Base-by-base conservation (phyloP, 805 yeast species). In the Kuraishia capsulata region DNA sequence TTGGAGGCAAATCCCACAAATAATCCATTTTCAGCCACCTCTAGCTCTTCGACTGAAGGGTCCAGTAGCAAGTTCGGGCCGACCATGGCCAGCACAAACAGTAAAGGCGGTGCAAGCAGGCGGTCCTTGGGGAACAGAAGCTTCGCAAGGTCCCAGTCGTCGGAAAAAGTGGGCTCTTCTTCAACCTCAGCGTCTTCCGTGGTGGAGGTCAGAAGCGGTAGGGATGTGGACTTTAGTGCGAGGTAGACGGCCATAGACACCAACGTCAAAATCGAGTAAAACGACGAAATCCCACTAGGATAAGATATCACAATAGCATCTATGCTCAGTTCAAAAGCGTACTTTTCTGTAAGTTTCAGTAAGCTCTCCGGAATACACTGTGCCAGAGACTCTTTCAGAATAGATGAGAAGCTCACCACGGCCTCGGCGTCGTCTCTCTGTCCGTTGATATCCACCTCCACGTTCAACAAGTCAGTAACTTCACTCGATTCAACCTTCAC, bases 141-240 rank as follows among this genome's bases (percentile, higher is more conserved):
- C 39, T 46, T 66, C 20, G 80, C 75, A 43, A 62, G 65, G 50
- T 67, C 81, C 89, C 83, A 90, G 47, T 87, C 95, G 51, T 89
- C 97, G 30, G 89, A 78, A 50, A 90, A 89, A 0, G 86, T 81
- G 1, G 97, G 97, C 44, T 84, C 80, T 56, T 89, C 96, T 53
- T 82, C 95, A 17, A 86, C 74, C 42, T 78, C 78, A 24, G 61
- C 52, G 40, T 73, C 78, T 50, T 84, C 78, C 24, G 77, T 76
- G 24, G 78, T 74, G 13, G 94, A 82, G 2, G 76, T 64, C 39
- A 87, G 61, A 34, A 76, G 65, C 4, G 97, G 97, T 38, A 89
- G 64, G 41, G 68, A 69, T 2, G 97, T 81, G 14, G 88, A 74
- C 45, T 76, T 78, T 47, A 90, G 66, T 1, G 97, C 96, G 44